Percentiles rank a stretch among this genome's conserved stretches.
These are phyloP conservation scores for Globisporangium cystogenes DNA, from an alignment of 352 stramenopile species.

Conservation along the genomic window DNA sequence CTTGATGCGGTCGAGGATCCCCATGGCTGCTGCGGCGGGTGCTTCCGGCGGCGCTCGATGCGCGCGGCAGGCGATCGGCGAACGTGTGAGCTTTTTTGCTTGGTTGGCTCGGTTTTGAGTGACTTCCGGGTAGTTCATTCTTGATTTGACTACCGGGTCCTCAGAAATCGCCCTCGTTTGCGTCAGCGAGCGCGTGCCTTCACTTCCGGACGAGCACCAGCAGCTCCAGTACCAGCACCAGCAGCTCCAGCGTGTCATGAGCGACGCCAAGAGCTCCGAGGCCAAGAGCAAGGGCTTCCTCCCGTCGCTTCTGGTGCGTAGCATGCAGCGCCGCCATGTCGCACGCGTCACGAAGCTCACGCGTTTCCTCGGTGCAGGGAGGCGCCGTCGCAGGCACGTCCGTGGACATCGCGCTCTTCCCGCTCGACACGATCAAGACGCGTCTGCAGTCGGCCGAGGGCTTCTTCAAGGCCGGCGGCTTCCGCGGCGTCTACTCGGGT, in stretches of 20 bases:
- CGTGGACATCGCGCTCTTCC: conserved; percentile 98
- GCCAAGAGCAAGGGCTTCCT: conserved; percentile 57
- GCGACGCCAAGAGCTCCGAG: conserved; percentile 18
- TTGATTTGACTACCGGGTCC: no score
- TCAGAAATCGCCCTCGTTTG: no score
- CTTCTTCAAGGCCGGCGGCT: conserved; percentile 97
- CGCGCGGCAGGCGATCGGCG: no score
- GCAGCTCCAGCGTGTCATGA: not conserved
- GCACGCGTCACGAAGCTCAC: no score
- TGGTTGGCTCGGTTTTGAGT: not conserved
- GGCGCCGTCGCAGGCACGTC: conserved; percentile 95
- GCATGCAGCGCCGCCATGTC: not conserved
- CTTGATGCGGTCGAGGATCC: conserved; percentile 92
- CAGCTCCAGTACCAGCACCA: conserved; percentile 4
- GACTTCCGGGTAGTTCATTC: no score
- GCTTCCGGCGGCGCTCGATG: no score
- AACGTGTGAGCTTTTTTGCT: no score
- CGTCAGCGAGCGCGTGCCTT: conserved; percentile 7
- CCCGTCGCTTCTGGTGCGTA: conserved; percentile 50
- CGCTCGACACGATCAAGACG: conserved; percentile 99
- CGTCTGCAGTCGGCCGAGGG: conserved; percentile 95
- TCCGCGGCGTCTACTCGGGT: conserved; percentile 91
- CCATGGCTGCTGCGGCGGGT: conserved; percentile 42
- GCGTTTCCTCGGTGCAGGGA: no score
- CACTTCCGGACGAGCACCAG: conserved; percentile 2